These are phyloP conservation scores for Chytriomyces confervae DNA, from an alignment of 192 early-diverging fungal genomes.

Conservation along the genomic window DNA sequence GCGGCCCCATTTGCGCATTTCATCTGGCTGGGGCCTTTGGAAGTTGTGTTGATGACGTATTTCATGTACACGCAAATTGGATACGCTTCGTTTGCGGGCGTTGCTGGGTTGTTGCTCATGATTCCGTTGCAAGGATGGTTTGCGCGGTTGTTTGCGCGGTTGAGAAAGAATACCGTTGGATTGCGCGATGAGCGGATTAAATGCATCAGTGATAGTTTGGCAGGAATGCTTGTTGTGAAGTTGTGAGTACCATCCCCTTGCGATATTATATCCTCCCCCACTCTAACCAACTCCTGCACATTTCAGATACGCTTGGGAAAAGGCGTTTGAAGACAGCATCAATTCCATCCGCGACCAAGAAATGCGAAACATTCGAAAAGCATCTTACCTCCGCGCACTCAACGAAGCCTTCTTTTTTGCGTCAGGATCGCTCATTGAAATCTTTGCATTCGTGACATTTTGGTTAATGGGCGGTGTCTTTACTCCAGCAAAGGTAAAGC, in stretches of 20 bases:
- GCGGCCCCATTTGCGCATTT: constrained; percentile 48
- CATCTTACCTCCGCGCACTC: constrained; percentile 44
- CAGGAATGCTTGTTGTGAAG: constrained; percentile 60
- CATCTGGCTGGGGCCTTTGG: constrained; percentile 53
- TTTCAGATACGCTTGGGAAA: constrained; percentile 55
- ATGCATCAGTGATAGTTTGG: constrained; percentile 49
- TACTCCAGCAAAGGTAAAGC: constrained; percentile 44
- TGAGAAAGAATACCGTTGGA: constrained; percentile 37
- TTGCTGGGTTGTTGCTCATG: constrained; percentile 41
- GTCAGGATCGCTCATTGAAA: constrained; percentile 43
- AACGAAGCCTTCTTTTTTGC: constrained; percentile 61
- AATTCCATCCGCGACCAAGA: constrained; percentile 43
- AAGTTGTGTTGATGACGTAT: constrained; percentile 45
- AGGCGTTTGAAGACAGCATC: constrained; percentile 49
- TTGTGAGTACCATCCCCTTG: background rate
- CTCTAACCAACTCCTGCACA: no score
- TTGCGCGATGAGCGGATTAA: constrained; percentile 55
- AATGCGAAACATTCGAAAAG: constrained; percentile 40
- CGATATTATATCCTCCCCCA: no score
- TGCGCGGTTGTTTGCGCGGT: constrained; percentile 36
- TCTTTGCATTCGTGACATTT: constrained; percentile 52
- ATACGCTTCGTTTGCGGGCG: constrained; percentile 44
- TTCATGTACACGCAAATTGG: constrained; percentile 56
- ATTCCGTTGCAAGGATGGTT: constrained; percentile 56
- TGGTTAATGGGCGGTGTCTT: constrained; percentile 51